These are phyloP conservation scores for Adansonia grandidieri DNA, from an alignment of 441 rosid species.

Conservation along the genomic window DNA sequence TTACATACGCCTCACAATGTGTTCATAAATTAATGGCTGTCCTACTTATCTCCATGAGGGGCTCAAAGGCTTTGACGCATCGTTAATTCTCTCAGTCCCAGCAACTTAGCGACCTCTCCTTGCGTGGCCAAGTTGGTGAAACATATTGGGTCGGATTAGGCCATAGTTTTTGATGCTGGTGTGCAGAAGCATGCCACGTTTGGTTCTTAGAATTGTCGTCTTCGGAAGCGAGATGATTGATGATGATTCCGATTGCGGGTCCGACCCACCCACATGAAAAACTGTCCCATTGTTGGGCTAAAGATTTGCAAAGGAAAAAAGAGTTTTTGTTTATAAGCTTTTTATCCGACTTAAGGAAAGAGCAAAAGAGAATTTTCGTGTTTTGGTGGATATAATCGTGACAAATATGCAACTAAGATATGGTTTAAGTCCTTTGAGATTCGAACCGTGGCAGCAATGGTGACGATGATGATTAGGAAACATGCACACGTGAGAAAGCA, in stretches of 20 bases:
- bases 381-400: neutral
- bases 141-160: neutral
- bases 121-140: slow-evolving; percentile 9
- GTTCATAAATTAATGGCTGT: neutral
- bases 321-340: neutral
- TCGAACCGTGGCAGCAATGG: neutral
- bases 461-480: slow-evolving; percentile 9
- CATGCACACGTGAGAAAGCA: slow-evolving; percentile 22
- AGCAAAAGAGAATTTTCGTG: neutral
- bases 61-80: slow-evolving; percentile 11
- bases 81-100: slow-evolving; percentile 16
- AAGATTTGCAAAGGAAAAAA: slow-evolving; percentile 16
- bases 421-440: neutral
- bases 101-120: slow-evolving; percentile 17
- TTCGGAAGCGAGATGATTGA: neutral
- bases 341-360: neutral
- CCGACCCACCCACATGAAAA: slow-evolving; percentile 26
- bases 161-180: neutral
- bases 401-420: neutral
- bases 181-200: slow-evolving; percentile 23
- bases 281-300: slow-evolving; percentile 12
- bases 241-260: slow-evolving; percentile 17
- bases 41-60: slow-evolving; percentile 23
- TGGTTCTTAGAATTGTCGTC: neutral
- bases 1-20: neutral